Evolutionary conservation across 345 rosid genomes (phyloP).

Genomic region (Populus nigra): DNA sequence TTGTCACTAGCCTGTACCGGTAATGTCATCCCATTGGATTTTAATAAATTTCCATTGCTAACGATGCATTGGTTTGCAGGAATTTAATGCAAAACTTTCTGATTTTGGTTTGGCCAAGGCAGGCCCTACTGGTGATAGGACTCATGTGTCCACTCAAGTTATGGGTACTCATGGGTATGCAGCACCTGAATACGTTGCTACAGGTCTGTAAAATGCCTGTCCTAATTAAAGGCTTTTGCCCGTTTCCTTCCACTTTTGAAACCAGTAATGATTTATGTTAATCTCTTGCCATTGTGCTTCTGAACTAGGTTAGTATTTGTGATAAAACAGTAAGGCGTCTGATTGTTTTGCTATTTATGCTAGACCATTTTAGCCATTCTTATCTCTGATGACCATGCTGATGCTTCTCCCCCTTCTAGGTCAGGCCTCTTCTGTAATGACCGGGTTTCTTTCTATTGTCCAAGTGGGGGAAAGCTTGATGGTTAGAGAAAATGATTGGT

Average conservation of each 20-base stretch:
- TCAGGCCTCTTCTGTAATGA: background rate
- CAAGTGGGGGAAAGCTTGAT: background rate
- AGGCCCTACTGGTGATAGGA: slow-evolving; percentile 94
- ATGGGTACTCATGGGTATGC: slow-evolving; percentile 98
- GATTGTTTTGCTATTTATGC: background rate
- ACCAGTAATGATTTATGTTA: background rate
- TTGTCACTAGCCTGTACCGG: background rate
- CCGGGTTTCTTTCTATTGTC: background rate
- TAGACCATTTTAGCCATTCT: background rate
- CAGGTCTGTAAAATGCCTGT: slow-evolving; percentile 49
- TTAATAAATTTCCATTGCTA: slow-evolving; percentile 6
- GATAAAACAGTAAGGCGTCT: background rate
- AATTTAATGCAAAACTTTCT: slow-evolving; percentile 81
- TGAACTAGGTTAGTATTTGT: background rate
- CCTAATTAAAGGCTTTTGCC: background rate
- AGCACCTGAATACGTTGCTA: slow-evolving; percentile 97
- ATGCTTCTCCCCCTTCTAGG: background rate
- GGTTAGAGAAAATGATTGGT: background rate
- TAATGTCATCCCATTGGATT: background rate
- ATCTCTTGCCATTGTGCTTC: background rate
- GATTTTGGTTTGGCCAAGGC: slow-evolving; percentile 98
- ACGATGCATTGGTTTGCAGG: slow-evolving; percentile 45
- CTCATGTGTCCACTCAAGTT: slow-evolving; percentile 96
- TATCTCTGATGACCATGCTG: background rate
- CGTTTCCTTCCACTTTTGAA: slow-evolving; percentile 8